phyloP scores from a whole-genome alignment of 2,329 filamentous ascomycete species.

The Colletotrichum brevisporum region DNA sequence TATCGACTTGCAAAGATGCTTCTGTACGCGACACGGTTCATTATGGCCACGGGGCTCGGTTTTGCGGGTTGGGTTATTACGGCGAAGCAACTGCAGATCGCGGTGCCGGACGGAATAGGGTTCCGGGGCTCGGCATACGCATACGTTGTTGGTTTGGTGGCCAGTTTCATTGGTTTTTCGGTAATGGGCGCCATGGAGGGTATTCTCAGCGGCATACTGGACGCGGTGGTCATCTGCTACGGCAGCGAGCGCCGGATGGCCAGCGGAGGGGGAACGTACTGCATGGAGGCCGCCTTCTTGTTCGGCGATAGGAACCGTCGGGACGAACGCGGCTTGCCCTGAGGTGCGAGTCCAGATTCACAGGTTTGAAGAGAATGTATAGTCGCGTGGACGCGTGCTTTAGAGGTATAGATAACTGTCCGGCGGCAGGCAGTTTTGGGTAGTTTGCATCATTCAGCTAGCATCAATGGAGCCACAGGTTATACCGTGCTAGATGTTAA shows the following conservation, averaged over 20 bases:
- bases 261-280: slow-evolving; percentile 81
- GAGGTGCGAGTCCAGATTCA: slow-evolving; percentile 14
- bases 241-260: slow-evolving; percentile 85
- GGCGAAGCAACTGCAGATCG: slow-evolving; percentile 80
- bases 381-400: slow-evolving; percentile 1
- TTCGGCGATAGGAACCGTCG: slow-evolving; percentile 76
- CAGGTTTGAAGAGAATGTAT: slow-evolving; percentile 17
- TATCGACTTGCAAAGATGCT: slow-evolving; percentile 94
- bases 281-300: slow-evolving; percentile 89
- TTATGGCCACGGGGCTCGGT: slow-evolving; percentile 90
- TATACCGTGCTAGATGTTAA: not conserved
- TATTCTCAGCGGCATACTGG: slow-evolving; percentile 87
- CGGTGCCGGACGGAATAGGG: slow-evolving; percentile 65
- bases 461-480: slow-evolving; percentile 2
- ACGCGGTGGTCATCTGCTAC: slow-evolving; percentile 93
- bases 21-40: slow-evolving; percentile 89
- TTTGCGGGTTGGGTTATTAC: slow-evolving; percentile 98
- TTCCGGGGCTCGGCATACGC: slow-evolving; percentile 89
- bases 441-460: not conserved
- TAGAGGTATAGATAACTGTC: slow-evolving; percentile 15
- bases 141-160: slow-evolving; percentile 92
- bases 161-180: slow-evolving; percentile 94
- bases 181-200: slow-evolving; percentile 93
- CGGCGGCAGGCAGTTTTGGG: slow-evolving; percentile 4
- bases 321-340: slow-evolving; percentile 49